Evolutionary conservation across 2,329 filamentous ascomycete species (phyloP), one percentile per base, ranked within the genome.

Genomic region (Hymenoscyphus scutula): DNA sequence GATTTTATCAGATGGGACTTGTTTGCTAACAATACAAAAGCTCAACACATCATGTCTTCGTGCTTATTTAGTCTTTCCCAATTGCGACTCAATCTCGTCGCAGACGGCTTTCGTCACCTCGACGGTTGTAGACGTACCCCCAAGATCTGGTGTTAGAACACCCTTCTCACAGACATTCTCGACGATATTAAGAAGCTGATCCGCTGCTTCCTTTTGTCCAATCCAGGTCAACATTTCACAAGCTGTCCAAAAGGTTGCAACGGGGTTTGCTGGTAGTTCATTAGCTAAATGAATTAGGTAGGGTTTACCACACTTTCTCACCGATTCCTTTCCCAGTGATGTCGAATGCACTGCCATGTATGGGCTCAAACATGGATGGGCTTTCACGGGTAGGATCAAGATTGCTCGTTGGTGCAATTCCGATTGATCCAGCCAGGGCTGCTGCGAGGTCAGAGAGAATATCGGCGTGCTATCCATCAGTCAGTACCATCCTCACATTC

Each of bases 391-490:
- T 77, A 1, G 88, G 87, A 67, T 90, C 87, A 1, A 90, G 77
- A 68, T 89, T 90, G 56, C 81, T 84, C 0, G 87, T 89, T 2
- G 88, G 87, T 3, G 88, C 88, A 62, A 91, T 90, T 8, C 89
- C 88, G 64, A 91, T 90, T 1, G 83, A 87, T 0, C 88, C 88
- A 2, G 88, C 88, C 6, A 90, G 77, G 0, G 87, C 86, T 15
- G 89, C 88, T 5, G 88, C 89, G 23, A 91, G 78, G 69, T 91
- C 88, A 0, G 87, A 89, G 4, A 91, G 80, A 57, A 90, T 89
- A 65, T 90, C 87, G 5, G 85, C 86, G 64, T 81, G 79, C 53
- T 59, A 53, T 37, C 32, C 17, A 56, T 17, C 32, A 19, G 32
- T 56, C 54, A 56, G 54, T 38, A 56, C 27, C 23, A 56, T n/a